These are phyloP conservation scores for Puccinia horiana DNA, from an alignment of 1,284 basidiomycete genomes.

Conservation along the genomic window DNA sequence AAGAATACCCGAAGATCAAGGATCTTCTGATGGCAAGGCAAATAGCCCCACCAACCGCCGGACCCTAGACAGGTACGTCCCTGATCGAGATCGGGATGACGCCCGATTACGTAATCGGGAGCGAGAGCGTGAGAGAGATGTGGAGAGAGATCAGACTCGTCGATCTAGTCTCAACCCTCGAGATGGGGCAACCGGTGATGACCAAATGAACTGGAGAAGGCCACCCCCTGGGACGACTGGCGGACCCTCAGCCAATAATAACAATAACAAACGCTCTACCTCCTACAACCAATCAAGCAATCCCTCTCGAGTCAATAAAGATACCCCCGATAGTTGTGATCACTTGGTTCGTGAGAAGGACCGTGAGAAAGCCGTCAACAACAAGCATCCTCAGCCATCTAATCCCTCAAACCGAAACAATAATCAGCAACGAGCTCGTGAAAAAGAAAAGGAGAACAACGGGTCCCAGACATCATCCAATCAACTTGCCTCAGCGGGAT, in stretches of 20 bases:
- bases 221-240: conserved; percentile 6
- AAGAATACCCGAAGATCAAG: conserved; percentile 7
- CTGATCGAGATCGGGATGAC: conserved; percentile 43
- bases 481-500: conserved; percentile 1
- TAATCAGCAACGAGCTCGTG: conserved; percentile 30
- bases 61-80: conserved; percentile 35
- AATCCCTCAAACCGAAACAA: conserved; percentile 13
- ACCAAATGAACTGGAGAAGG: conserved; percentile 41
- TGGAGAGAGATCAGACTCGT: conserved; percentile 22
- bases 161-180: conserved; percentile 2
- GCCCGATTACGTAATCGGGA: conserved; percentile 35
- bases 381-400: conserved; percentile 8
- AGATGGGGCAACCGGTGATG: conserved; percentile 32
- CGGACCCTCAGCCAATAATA: conserved; percentile 7
- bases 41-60: conserved; percentile 20
- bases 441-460: conserved; percentile 18
- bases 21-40: neutral
- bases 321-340: conserved; percentile 20
- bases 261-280: neutral
- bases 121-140: conserved; percentile 39
- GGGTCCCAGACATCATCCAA: neutral
- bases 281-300: conserved; percentile 28
- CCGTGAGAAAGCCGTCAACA: conserved; percentile 1
- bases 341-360: conserved; percentile 25
- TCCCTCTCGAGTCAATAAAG: conserved; percentile 12